Conservation (phyloP, 805 yeast species). For the Groenewaldozyma salmanticensis region DNA sequence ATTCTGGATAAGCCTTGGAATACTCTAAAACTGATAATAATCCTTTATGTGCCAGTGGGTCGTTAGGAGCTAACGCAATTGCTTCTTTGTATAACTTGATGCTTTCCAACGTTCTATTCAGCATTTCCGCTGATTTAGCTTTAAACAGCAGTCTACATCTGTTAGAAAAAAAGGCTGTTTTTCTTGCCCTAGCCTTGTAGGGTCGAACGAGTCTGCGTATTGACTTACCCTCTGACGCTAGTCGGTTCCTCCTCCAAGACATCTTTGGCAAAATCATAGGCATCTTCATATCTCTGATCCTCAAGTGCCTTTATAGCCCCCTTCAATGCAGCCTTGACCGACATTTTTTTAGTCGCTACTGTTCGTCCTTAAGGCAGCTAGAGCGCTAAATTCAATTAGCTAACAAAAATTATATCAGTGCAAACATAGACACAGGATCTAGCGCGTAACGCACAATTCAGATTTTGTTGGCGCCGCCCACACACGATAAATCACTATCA, state of each 20-base stretch:
- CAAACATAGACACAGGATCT: no score
- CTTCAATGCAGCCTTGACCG: slow-evolving; percentile 12
- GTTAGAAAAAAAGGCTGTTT: no score
- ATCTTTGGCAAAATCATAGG: slow-evolving; percentile 45
- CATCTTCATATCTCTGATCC: slow-evolving; percentile 50
- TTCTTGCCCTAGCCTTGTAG: no score
- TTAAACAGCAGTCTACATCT: slow-evolving; percentile 32
- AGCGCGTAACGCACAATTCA: no score
- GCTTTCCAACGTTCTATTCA: slow-evolving; percentile 37
- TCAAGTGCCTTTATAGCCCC: slow-evolving; percentile 24
- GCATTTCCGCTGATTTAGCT: slow-evolving; percentile 55
- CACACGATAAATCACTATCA: no score
- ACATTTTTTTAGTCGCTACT: slow-evolving; percentile 4
- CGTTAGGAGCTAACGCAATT: slow-evolving; percentile 34
- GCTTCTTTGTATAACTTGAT: slow-evolving; percentile 35
- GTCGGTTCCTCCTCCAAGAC: slow-evolving; percentile 46
- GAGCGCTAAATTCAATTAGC: no score
- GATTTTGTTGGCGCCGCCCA: no score
- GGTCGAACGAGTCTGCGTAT: no score
- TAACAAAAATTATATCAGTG: no score
- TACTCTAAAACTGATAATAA: slow-evolving; percentile 29
- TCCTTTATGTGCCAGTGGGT: slow-evolving; percentile 76
- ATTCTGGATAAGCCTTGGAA: slow-evolving; percentile 12
- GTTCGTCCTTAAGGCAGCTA: no score
- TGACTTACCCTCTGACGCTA: slow-evolving; percentile 54